phyloP scores from a whole-genome alignment of 257 asterid species.

The Solanum ahanhuiri region DNA sequence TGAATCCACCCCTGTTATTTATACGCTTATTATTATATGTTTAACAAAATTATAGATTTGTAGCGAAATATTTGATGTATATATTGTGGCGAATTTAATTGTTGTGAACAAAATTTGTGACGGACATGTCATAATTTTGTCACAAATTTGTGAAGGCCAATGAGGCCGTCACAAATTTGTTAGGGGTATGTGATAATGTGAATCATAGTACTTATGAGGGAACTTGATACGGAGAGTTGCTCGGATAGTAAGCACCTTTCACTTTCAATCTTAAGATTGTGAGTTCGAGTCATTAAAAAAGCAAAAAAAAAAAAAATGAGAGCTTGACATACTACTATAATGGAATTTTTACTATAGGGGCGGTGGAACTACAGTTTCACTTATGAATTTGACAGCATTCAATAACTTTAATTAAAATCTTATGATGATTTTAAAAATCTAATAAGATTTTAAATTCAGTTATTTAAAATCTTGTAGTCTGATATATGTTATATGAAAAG shows the following conservation, averaged over 20 bases:
- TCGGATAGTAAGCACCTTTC: too few relatives aligned
- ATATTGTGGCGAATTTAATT: neutral
- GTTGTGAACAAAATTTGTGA: neutral
- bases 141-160: neutral
- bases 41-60: neutral
- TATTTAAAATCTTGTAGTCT: too few relatives aligned
- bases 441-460: too few relatives aligned
- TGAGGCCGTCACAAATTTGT: neutral
- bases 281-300: too few relatives aligned
- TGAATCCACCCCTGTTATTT: conserved; percentile 53
- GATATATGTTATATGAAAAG: too few relatives aligned
- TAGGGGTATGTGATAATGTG: neutral
- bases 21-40: neutral
- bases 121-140: neutral
- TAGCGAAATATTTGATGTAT: neutral
- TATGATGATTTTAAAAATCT: too few relatives aligned
- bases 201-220: neutral
- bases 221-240: too few relatives aligned
- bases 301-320: too few relatives aligned
- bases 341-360: neutral
- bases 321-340: neutral
- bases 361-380: neutral
- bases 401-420: too few relatives aligned
- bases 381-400: too few relatives aligned
- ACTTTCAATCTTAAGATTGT: too few relatives aligned